Evolutionary conservation across 129 eudicot species (phyloP), one percentile per base, ranked within the genome.

Genomic region (Arctium minus): DNA sequence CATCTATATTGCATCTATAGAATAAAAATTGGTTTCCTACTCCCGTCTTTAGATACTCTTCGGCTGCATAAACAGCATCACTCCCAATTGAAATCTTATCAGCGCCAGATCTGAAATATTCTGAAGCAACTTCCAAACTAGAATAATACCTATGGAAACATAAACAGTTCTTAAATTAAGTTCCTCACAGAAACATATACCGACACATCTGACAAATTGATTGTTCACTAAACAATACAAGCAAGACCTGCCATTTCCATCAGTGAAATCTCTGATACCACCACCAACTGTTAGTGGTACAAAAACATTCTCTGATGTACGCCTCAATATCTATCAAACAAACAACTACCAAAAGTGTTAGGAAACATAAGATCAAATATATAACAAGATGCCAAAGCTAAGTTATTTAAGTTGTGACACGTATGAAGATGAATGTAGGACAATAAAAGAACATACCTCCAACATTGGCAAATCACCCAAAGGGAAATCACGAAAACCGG

Each of bases 281-380:
- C 99, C 99, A 56, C 99, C 99, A 84, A 96, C 99, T 50, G 99
- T 96, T 77, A 96, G 83, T 73, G 99, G 99, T 74, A 96, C 99
- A 88, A 96, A 96, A 78, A 92, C 92, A 87, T 96, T 92, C 88
- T 96, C 99, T 36, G 99, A 93, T 32, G 99, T 85, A 80, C 86
- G 70, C 78, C 86, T 89, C 87, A 96, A 75, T 22, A 96, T 94
- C 99, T 96, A 81, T 17, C 42, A 74, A 71, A 65, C 22, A 68
- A 44, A 68, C 62, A 79, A 65, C 40, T 17, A 77, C 35, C 44
- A 3, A 53, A 78, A 22, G 33, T 44, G 72, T 68, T 39, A 48
- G n/a, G 77, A 71, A 3, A 37, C 4, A 50, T 64, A 85, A 17
- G 10, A 30, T 32, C 7, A 6, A 30, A 30, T 62, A 65, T 33